These are phyloP conservation scores for Kokia cookei DNA, from an alignment of 441 rosid genomes.

Conservation along the genomic window DNA sequence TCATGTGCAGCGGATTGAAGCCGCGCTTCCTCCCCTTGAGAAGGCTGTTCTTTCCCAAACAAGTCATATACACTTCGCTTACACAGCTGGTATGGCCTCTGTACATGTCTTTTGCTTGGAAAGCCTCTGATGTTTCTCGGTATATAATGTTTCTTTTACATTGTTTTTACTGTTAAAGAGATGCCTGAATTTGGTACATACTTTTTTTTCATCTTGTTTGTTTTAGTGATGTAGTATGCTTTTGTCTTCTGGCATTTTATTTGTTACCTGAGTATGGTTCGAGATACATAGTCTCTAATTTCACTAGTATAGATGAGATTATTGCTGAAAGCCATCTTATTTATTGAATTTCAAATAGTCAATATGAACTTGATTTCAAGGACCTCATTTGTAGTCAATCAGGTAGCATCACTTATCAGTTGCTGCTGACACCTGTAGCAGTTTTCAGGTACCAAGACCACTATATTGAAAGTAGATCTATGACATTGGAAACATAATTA, in stretches of 20 bases:
- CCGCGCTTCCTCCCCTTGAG: conserved; percentile 76
- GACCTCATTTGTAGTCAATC: neutral
- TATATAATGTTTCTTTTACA: neutral
- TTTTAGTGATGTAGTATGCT: neutral
- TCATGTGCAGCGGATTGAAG: conserved; percentile 70
- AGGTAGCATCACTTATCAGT: neutral
- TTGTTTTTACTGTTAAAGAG: neutral
- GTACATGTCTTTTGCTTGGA: neutral
- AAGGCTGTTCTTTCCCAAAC: conserved; percentile 79
- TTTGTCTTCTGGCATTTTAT: neutral
- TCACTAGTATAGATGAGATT: neutral
- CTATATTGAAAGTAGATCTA: neutral
- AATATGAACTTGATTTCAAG: neutral
- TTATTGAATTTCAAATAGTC: neutral
- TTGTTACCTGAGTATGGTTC: neutral
- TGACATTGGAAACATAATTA: neutral
- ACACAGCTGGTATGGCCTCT: conserved; percentile 72
- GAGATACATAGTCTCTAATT: neutral
- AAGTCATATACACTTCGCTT: conserved; percentile 85
- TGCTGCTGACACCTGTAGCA: neutral
- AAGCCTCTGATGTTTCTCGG: neutral
- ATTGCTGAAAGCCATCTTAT: neutral
- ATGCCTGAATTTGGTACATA: neutral
- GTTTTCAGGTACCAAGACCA: neutral
- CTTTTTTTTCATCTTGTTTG: neutral